Conservation (phyloP, 352 stramenopile species). For the Phytophthora uliginosa region DNA sequence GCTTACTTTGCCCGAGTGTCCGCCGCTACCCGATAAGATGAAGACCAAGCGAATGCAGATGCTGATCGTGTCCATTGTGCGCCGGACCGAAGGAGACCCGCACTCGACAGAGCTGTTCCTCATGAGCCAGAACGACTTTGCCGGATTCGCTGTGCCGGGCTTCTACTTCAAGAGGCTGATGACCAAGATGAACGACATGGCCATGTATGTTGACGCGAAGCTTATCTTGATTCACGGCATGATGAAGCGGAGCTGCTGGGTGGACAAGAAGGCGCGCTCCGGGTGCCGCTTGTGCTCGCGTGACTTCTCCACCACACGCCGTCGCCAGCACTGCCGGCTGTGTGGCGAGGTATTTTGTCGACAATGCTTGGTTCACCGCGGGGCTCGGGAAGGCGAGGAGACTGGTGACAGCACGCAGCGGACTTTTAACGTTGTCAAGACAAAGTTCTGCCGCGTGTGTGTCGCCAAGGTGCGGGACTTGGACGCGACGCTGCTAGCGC, state of each 20-base stretch:
- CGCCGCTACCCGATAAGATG: slow-evolving; percentile 49
- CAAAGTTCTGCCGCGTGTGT: slow-evolving; percentile 70
- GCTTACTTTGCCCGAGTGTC: slow-evolving; percentile 64
- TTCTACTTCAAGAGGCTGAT: slow-evolving; percentile 61
- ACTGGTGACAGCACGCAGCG: slow-evolving; percentile 18
- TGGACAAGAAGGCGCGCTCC: slow-evolving; percentile 51
- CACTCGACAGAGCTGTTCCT: slow-evolving; percentile 60
- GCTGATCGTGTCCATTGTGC: slow-evolving; percentile 62
- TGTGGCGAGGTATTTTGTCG: slow-evolving; percentile 80
- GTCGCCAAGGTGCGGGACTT: slow-evolving; percentile 56
- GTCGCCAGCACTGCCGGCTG: slow-evolving; percentile 78
- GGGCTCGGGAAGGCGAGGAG: slow-evolving; percentile 25
- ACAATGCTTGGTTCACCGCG: slow-evolving; percentile 65
- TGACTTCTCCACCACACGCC: slow-evolving; percentile 60
- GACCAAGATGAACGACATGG: slow-evolving; percentile 56
- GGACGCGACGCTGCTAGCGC: slow-evolving; percentile 32
- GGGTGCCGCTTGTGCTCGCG: slow-evolving; percentile 70
- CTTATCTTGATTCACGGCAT: slow-evolving; percentile 61
- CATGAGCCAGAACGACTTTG: slow-evolving; percentile 63
- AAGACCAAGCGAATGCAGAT: slow-evolving; percentile 64
- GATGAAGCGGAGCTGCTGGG: slow-evolving; percentile 54
- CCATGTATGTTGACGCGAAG: slow-evolving; percentile 60
- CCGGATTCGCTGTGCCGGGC: slow-evolving; percentile 37
- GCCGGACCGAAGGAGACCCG: slow-evolving; percentile 31
- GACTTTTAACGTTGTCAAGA: slow-evolving; percentile 57